Percentiles rank a stretch among this genome's conserved stretches.
These are phyloP conservation scores for Entomortierella parvispora DNA, from an alignment of 192 early-diverging fungal genomes.

Conservation along the genomic window DNA sequence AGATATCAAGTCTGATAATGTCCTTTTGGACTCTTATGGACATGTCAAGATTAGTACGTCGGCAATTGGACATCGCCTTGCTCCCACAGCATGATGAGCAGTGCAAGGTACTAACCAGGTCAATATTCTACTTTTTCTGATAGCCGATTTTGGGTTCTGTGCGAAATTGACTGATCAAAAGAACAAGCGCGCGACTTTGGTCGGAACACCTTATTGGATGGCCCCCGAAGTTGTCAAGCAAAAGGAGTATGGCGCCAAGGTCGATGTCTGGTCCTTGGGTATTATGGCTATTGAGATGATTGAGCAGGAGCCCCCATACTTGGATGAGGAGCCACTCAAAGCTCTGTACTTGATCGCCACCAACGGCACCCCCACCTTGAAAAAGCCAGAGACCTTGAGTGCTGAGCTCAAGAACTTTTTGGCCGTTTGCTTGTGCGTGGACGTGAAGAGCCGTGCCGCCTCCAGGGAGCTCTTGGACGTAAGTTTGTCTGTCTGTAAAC, in stretches of 20 bases:
- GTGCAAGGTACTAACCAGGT: conserved; percentile 30
- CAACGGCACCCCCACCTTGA: conserved; percentile 93
- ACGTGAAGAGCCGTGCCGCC: conserved; percentile 83
- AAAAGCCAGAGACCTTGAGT: conserved; percentile 84
- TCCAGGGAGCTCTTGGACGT: conserved; percentile 82
- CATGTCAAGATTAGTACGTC: conserved; percentile 78
- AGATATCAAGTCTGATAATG: conserved; percentile 92
- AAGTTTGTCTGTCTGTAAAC: conserved; percentile 15
- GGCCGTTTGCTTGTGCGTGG: conserved; percentile 86
- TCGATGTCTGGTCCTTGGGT: conserved; percentile 92
- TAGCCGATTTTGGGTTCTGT: conserved; percentile 96
- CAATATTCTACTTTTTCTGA: conserved; percentile 13
- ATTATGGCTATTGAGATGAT: conserved; percentile 99
- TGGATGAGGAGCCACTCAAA: conserved; percentile 94
- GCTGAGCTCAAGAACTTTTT: conserved; percentile 88
- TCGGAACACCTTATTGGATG: conserved; percentile 93
- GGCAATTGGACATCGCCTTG: conserved; percentile 24
- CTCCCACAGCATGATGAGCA: no score
- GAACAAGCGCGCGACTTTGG: conserved; percentile 89
- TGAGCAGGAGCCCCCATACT: conserved; percentile 95
- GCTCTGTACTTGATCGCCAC: conserved; percentile 97
- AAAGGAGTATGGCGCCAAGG: conserved; percentile 81
- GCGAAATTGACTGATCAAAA: conserved; percentile 85
- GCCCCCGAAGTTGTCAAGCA: conserved; percentile 88
- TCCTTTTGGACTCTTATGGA: conserved; percentile 81